Evolutionary conservation across 2,329 filamentous ascomycete species (phyloP), one percentile per base, ranked within the genome.

Genomic region (Didymella pomorum): DNA sequence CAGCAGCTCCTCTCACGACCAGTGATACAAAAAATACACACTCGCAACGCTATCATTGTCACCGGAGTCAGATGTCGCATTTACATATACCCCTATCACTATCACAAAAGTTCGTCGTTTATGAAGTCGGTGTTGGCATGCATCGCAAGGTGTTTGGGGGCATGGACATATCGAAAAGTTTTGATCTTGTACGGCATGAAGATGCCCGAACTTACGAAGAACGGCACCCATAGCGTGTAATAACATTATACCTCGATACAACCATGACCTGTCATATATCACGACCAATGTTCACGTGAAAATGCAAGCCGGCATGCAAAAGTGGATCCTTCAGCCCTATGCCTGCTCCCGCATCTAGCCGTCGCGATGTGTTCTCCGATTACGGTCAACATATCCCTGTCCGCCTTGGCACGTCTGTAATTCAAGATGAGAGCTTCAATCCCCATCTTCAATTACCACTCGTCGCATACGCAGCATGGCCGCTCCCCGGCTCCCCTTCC

Each of bases 401-500:
- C 39, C 29, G 49, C 25, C 56, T 58, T 58, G 56, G 56, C 56
- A 37, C 23, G 5, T 28, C 10, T 43, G 33, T 41, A 58, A 50
- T 58, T 50, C 56, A 58, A 54, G 9, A 58, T 46, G 56, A 42
- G 45, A 45, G n/a, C 33, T 29, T 8, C 41, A 23, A 28, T 35
- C 46, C 39, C 29, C 25, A 16, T 42, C 51, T 29, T 33, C 26
- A 3, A 42, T 26, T 10, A 14, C 42, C 56, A 54, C 45, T 47
- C 16, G 12, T 18, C 11, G 10, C 39, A 29, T 21, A 11, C 11
- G 50, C 57, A 64, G 50, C 16, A 82, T 81, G 80, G 75, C 79
- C 18, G 68, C 76, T 43, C 80, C 80, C 14, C 77, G 78, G 42
- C 67, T 83, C 44, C 78, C 79, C 25, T 81, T 82, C 64, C 72